Base-by-base conservation (phyloP, 1,284 basidiomycete species). In the Porodaedalea pini region DNA sequence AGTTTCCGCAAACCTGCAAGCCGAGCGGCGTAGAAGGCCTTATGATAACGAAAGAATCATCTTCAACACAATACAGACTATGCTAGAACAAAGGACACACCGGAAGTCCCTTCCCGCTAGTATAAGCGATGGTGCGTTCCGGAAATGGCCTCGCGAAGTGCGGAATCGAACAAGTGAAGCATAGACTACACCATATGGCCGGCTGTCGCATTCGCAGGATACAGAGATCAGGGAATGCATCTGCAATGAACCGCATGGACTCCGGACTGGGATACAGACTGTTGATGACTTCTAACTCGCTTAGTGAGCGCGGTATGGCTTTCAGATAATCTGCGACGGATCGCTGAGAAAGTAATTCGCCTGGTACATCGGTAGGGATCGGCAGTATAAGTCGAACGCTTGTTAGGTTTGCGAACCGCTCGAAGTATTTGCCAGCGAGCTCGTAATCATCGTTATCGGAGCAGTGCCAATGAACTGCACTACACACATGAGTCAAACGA, bases 101-200 rank as follows among this genome's bases (percentile, higher is more conserved):
- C 29, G 67, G 67, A 15, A 68, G 58, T 6, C 67, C 67, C 5
- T 63, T 36, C n/a, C 65, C 65, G 6, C 57, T 56, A 19, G 32
- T 52, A 53, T 68, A 68, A 4, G 64, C 58, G 6, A 68, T 45
- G 13, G 5, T 5, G n/a, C 54, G 62, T 6, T 49, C 51, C 3
- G 66, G 64, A 7, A 60, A 48, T 0, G 51, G 17, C 2, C 51
- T 51, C 21, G 39, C 47, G 34, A 67, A 65, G 19, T 49, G 32
- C 2, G 63, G 61, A 2, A 17, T 50, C 0, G 48, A 60, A 43
- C 66, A 65, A 13, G 63, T 59, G 54, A 64, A 51, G 52, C 67
- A 68, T 19, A 66, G 52, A 13, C 62, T 62, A 49, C 67, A 68
- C 66, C 67, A 68, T 2, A 63, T 56, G 13, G 47, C 45, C 10